A percentile compares a stretch with the other conserved stretches of the same genome.
phyloP scores from a whole-genome alignment of 2,329 filamentous ascomycete genomes.

The Fonsecaea multimorphosa region DNA sequence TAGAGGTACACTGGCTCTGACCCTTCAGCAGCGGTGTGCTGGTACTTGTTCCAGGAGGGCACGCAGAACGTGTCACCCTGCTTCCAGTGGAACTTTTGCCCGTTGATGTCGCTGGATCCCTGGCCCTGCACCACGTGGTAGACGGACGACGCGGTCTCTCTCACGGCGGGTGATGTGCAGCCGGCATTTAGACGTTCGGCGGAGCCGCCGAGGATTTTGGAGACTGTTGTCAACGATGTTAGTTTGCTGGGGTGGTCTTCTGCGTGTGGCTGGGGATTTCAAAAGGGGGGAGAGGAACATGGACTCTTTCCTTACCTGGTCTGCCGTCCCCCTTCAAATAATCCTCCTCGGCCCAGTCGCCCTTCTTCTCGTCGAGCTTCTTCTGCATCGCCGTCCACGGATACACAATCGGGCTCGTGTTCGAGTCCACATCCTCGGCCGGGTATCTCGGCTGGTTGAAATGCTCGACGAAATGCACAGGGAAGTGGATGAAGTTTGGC shows the following conservation, averaged over 20 bases:
- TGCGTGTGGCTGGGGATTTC: not conserved
- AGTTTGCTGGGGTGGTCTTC: not conserved
- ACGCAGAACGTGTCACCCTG: constrained; percentile 62
- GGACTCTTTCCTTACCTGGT: constrained; percentile 21
- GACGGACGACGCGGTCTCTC: constrained; percentile 60
- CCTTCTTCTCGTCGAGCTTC: constrained; percentile 47
- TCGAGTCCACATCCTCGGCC: constrained; percentile 48
- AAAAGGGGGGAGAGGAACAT: not conserved
- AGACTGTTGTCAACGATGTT: constrained; percentile 20
- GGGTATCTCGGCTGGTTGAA: constrained; percentile 58
- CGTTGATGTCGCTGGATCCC: constrained; percentile 43
- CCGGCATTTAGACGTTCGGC: constrained; percentile 55
- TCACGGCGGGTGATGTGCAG: constrained; percentile 46
- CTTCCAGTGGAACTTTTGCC: constrained; percentile 49
- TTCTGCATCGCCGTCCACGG: constrained; percentile 57
- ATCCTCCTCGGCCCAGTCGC: constrained; percentile 42
- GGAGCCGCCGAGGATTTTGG: constrained; percentile 54
- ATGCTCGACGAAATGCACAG: constrained; percentile 62
- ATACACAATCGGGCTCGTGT: constrained; percentile 53
- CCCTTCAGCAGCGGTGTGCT: constrained; percentile 52
- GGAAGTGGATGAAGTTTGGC: constrained; percentile 58
- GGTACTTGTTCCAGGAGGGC: constrained; percentile 59
- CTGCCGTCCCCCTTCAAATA: constrained; percentile 48
- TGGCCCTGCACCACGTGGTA: constrained; percentile 60
- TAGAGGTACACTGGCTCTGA: constrained; percentile 52